These are phyloP conservation scores for Botrytis aclada DNA, from an alignment of 2,329 filamentous ascomycete species.

Conservation along the genomic window DNA sequence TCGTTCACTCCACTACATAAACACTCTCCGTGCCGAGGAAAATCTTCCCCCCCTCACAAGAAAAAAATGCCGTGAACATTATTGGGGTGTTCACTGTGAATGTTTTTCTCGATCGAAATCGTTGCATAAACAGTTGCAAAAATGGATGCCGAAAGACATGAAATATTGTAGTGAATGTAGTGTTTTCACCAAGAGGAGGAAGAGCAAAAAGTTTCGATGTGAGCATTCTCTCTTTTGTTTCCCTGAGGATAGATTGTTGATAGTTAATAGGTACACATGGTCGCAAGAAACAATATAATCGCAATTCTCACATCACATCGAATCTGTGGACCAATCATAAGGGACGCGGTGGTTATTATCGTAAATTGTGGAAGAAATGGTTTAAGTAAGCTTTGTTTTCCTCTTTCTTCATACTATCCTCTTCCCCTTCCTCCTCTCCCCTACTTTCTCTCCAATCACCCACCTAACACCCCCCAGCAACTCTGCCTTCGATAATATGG, in stretches of 20 bases:
- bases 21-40: background rate
- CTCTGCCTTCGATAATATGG: slow-evolving; percentile 28
- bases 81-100: background rate
- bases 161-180: slow-evolving; percentile 30
- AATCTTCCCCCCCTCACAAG: background rate
- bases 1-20: background rate
- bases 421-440: no score
- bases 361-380: slow-evolving; percentile 34
- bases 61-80: no score
- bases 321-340: slow-evolving; percentile 31
- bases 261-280: slow-evolving; percentile 31
- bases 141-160: slow-evolving; percentile 29
- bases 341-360: slow-evolving; percentile 28
- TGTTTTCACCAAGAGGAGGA: slow-evolving; percentile 31
- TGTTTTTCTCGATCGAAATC: background rate
- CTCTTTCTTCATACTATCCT: background rate
- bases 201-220: slow-evolving; percentile 27
- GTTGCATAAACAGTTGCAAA: slow-evolving; percentile 26
- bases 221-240: background rate
- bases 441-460: background rate
- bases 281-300: background rate
- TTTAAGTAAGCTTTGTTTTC: slow-evolving; percentile 22
- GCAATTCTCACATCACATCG: slow-evolving; percentile 14
- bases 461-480: slow-evolving; percentile 12
- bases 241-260: background rate